A percentile compares a stretch with the other conserved stretches of the same genome.
These are phyloP conservation scores for Atalantia buxifolia DNA, from an alignment of 345 rosid genomes.

Conservation along the genomic window DNA sequence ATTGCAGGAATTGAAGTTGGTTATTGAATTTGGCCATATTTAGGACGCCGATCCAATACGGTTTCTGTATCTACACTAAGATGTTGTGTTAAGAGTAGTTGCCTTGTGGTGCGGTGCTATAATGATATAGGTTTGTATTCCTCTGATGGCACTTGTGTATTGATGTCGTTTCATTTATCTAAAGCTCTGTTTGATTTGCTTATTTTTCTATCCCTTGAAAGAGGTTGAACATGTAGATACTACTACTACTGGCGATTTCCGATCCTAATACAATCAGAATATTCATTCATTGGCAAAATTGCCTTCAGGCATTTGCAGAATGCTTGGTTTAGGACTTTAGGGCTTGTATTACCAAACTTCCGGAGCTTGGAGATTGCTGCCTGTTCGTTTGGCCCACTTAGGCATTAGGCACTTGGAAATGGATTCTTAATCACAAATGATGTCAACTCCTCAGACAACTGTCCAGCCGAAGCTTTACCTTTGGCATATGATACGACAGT, in stretches of 20 bases:
- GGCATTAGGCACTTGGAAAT: too few species aligned
- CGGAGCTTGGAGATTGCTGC: background rate
- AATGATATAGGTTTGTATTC: constrained; percentile 23
- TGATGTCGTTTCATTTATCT: constrained; percentile 13
- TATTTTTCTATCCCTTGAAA: constrained; percentile 11
- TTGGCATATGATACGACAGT: too few species aligned
- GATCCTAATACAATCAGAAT: background rate
- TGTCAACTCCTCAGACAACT: too few species aligned
- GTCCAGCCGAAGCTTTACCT: too few species aligned
- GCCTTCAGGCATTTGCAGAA: background rate
- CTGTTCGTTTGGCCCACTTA: too few species aligned
- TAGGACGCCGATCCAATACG: constrained; percentile 14
- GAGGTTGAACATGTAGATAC: background rate
- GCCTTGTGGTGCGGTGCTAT: constrained; percentile 1
- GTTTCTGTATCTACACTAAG: constrained; percentile 19
- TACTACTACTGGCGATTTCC: background rate
- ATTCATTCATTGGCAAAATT: background rate
- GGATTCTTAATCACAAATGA: too few species aligned
- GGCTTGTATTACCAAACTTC: too few species aligned
- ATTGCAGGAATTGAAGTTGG: constrained; percentile 13
- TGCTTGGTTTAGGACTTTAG: background rate
- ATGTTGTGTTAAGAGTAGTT: constrained; percentile 24
- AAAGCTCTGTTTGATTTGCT: constrained; percentile 21
- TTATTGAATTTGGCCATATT: constrained; percentile 12
- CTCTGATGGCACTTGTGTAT: constrained; percentile 23